phyloP scores from a whole-genome alignment of 2,329 filamentous ascomycete genomes.

The Xylariales sp. region DNA sequence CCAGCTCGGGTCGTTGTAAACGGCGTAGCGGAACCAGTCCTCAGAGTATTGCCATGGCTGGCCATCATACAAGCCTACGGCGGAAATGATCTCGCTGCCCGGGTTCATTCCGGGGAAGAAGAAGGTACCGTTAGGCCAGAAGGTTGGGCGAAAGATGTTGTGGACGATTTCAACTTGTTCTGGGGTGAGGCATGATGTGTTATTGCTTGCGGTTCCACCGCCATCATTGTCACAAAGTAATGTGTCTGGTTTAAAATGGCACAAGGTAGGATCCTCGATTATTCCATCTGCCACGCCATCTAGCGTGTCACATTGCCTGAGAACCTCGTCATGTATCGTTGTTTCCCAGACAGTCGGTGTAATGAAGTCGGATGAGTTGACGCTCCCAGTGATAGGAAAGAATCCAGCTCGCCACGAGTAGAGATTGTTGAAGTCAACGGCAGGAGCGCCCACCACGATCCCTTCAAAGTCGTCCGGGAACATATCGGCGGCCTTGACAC shows the following conservation, averaged over 20 bases:
- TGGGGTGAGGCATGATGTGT: conserved; percentile 34
- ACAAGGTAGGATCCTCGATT: conserved; percentile 31
- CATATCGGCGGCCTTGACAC: conserved; percentile 45
- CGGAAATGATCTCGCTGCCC: conserved; percentile 36
- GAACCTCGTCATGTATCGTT: conserved; percentile 23
- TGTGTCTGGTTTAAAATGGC: conserved; percentile 28
- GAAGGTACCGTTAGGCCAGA: conserved; percentile 36
- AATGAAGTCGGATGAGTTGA: conserved; percentile 2
- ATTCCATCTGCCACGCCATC: conserved; percentile 36
- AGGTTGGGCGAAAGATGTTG: conserved; percentile 34
- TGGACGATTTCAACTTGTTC: conserved; percentile 38
- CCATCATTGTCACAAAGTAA: conserved; percentile 26
- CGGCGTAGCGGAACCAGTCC: conserved; percentile 43
- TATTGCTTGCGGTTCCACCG: too few species aligned
- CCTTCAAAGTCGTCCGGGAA: conserved; percentile 55
- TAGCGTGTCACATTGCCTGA: conserved; percentile 35
- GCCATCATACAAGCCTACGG: conserved; percentile 32
- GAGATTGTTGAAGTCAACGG: conserved; percentile 28
- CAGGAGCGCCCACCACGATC: conserved; percentile 42
- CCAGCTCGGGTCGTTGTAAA: conserved; percentile 39
- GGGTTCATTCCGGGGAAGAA: conserved; percentile 46
- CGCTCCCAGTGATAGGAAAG: conserved; percentile 31
- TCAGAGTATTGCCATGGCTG: conserved; percentile 33
- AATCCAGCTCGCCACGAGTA: conserved; percentile 34
- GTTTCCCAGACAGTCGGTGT: conserved; percentile 20